phyloP scores from a whole-genome alignment of 805 yeast genomes.

The Metschnikowia chrysomelidarum region DNA sequence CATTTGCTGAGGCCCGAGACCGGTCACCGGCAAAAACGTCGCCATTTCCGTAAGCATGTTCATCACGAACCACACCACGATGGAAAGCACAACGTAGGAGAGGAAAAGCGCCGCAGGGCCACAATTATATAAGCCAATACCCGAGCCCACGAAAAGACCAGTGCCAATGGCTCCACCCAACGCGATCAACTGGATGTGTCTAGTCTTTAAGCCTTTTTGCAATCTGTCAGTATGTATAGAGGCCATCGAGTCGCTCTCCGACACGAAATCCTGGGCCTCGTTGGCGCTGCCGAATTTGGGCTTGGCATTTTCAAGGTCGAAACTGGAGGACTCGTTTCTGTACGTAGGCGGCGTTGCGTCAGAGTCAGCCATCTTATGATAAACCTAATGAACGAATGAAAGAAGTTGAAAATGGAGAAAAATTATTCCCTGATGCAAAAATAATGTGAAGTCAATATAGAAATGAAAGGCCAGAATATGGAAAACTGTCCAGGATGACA shows the following conservation, averaged over 20 bases:
- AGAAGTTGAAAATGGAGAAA: no score
- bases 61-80: constrained; percentile 22
- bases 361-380: constrained; percentile 13
- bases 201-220: constrained; percentile 21
- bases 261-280: constrained; percentile 17
- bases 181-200: constrained; percentile 23
- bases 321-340: constrained; percentile 17
- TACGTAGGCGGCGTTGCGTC: constrained; percentile 17
- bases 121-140: constrained; percentile 13
- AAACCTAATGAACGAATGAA: constrained; percentile 7
- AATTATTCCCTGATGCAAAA: no score
- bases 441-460: neutral
- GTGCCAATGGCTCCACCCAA: constrained; percentile 25
- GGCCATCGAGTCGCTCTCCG: constrained; percentile 16
- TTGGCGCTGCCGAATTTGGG: constrained; percentile 19
- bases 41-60: constrained; percentile 24
- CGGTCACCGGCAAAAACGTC: constrained; percentile 22
- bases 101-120: constrained; percentile 22
- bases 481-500: neutral
- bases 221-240: constrained; percentile 15
- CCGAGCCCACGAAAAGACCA: constrained; percentile 22
- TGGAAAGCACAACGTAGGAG: constrained; percentile 18
- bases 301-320: constrained; percentile 18
- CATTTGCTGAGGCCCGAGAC: constrained; percentile 22
- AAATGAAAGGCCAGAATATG: neutral